Evolutionary conservation across 139 green algal species (phyloP).

Genomic region (Chlamydomonas sp.): DNA sequence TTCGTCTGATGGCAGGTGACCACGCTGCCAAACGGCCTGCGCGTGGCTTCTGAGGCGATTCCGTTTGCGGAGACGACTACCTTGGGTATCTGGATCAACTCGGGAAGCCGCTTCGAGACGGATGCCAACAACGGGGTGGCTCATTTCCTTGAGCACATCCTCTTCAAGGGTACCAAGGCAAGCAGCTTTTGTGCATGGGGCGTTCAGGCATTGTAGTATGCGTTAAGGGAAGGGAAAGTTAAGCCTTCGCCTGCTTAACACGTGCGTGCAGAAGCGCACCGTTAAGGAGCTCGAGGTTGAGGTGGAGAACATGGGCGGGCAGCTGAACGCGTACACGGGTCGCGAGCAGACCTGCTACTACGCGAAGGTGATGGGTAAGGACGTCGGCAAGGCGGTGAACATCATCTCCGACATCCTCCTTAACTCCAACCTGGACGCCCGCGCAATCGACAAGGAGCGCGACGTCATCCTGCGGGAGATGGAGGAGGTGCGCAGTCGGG

Average conservation of each 20-base stretch:
- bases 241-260: background rate
- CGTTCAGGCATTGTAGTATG: background rate
- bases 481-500: conserved; percentile 82
- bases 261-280: conserved; percentile 72
- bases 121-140: conserved; percentile 94
- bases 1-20: conserved; percentile 82
- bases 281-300: conserved; percentile 93
- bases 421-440: conserved; percentile 89
- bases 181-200: no score
- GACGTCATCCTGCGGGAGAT: conserved; percentile 98
- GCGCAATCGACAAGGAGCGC: conserved; percentile 90
- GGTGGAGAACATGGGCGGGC: conserved; percentile 98
- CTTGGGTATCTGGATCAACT: conserved; percentile 98
- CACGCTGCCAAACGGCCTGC: conserved; percentile 90
- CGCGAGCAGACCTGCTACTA: conserved; percentile 98
- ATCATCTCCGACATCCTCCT: conserved; percentile 98
- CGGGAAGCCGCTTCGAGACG: conserved; percentile 94
- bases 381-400: conserved; percentile 91
- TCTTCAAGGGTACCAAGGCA: conserved; percentile 98
- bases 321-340: conserved; percentile 98
- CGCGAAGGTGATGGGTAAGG: conserved; percentile 88
- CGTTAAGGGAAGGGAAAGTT: background rate
- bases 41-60: conserved; percentile 91
- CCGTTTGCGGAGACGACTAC: conserved; percentile 91
- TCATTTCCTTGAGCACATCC: conserved; percentile 99